Conservation (phyloP, 2,329 filamentous ascomycete species). For the Passalora sequoiae region DNA sequence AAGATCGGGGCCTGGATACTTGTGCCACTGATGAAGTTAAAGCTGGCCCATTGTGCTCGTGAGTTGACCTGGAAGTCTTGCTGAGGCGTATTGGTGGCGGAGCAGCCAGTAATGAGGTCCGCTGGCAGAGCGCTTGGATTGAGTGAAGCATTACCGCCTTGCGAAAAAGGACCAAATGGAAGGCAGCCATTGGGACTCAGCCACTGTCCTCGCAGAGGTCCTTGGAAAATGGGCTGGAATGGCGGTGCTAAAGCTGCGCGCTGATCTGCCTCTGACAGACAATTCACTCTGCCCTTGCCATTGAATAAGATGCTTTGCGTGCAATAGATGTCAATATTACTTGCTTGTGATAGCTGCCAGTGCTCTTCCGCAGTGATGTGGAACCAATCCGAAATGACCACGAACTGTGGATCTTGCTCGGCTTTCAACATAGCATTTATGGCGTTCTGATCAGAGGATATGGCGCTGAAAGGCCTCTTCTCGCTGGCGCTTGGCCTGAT, state of each 20-base stretch:
- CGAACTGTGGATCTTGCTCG: not conserved
- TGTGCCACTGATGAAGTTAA: constrained; percentile 13
- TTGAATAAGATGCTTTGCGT: constrained; percentile 1
- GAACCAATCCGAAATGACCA: constrained; percentile 2
- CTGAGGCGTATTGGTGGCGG: not conserved
- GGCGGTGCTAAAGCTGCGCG: not conserved
- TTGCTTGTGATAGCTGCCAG: not conserved
- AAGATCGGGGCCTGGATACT: constrained; percentile 12
- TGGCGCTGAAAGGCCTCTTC: constrained; percentile 2
- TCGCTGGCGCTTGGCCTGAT: not conserved
- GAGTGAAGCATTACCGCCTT: not conserved
- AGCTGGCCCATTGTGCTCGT: constrained; percentile 14
- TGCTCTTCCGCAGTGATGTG: constrained; percentile 1
- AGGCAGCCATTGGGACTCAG: constrained; percentile 2
- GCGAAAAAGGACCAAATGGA: not conserved
- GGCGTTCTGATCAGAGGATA: not conserved
- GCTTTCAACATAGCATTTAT: not conserved
- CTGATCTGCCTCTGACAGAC: not conserved
- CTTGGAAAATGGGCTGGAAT: not conserved
- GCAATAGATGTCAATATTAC: constrained; percentile 3
- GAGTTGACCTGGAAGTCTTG: constrained; percentile 10
- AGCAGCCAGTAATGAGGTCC: not conserved
- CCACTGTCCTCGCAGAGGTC: not conserved
- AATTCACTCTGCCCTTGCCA: not conserved
- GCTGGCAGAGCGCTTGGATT: not conserved